phyloP scores from a whole-genome alignment of 202 grass and related monocot species.

The Eragrostis tef region DNA sequence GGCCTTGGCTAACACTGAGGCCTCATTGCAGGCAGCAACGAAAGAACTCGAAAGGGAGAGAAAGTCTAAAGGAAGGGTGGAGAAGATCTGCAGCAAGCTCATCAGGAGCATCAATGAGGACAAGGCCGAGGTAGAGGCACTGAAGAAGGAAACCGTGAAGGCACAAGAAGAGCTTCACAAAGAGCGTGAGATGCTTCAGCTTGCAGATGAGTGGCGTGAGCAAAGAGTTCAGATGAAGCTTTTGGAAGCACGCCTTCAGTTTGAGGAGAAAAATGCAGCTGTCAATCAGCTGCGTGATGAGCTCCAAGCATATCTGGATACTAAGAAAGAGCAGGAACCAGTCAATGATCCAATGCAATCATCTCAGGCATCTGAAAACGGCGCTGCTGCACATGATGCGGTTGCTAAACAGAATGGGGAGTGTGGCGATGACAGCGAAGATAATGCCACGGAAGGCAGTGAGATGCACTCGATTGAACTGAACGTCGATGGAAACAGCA shows the following conservation, averaged over 20 bases:
- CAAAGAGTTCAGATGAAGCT: constrained; percentile 96
- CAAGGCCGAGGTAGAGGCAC: constrained; percentile 52
- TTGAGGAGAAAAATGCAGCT: constrained; percentile 84
- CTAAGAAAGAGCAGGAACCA: constrained; percentile 41
- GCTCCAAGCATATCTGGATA: constrained; percentile 60
- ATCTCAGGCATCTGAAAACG: constrained; percentile 19
- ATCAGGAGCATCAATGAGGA: constrained; percentile 67
- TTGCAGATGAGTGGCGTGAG: constrained; percentile 84
- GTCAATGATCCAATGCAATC: neutral
- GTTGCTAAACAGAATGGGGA: neutral
- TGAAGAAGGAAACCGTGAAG: constrained; percentile 63
- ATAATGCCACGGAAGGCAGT: constrained; percentile 52
- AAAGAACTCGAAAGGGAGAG: constrained; percentile 71
- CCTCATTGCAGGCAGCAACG: constrained; percentile 50
- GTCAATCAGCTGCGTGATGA: constrained; percentile 68
- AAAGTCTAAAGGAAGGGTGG: constrained; percentile 63
- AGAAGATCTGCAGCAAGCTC: constrained; percentile 72
- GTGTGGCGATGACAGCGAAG: constrained; percentile 19
- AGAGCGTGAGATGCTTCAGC: constrained; percentile 88
- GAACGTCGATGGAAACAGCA: constrained; percentile 64
- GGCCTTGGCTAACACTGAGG: constrained; percentile 51
- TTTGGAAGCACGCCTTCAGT: constrained; percentile 74
- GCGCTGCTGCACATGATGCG: neutral
- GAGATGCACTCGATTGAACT: constrained; percentile 80
- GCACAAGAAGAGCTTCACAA: constrained; percentile 68